Base-by-base conservation (phyloP, 208 protist genomes). In the Leishmania gerbilli region DNA sequence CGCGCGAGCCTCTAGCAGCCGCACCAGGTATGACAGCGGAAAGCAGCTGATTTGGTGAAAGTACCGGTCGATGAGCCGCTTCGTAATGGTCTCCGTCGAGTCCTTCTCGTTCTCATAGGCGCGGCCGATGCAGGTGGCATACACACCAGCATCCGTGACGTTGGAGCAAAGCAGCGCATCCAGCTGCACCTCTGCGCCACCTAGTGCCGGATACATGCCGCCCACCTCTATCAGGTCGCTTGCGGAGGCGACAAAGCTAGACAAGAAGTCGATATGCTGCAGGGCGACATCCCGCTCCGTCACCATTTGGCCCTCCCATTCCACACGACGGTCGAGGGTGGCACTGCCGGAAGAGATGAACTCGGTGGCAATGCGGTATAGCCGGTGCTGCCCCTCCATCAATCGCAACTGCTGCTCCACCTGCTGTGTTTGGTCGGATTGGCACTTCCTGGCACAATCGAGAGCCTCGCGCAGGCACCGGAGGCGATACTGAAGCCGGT, bases 101-200 rank as follows among this genome's bases (percentile, higher is more conserved):
- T 86, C 86, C 58, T 84, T 79, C 34, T 72, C 76, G 49, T 89
- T 83, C 55, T 92, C 60, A 79, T 91, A 98, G 45, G 89, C 89
- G 5, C 89, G 83, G 40, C 85, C 84, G 69, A 97, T 82, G 81
- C 90, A 93, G 19, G 85, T 81, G 17, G 91, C 89, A 79, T 93
- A 94, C 69, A 88, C 88, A 37, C 85, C 84, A 60, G 87, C 64
- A 71, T 97, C 90, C 31, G 85, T 89, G 11, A 95, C 89, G 78
- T 92, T 90, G 31, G 84, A 85, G 55, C 79, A 85, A 15, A 80
- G 77, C 53, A 97, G 86, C 40, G 95, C 88, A 75, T 95, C 92
- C 74, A 98, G 85, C 82, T 98, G 95, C 56, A 98, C 90, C 84
- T 97, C 92, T 7, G 92, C 92, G 2, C 95, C 95, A 24, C 95